Evolutionary conservation across 169 alveolate species (phyloP), one percentile per base, ranked within the genome.

Genomic region (Plasmodium relictum): DNA sequence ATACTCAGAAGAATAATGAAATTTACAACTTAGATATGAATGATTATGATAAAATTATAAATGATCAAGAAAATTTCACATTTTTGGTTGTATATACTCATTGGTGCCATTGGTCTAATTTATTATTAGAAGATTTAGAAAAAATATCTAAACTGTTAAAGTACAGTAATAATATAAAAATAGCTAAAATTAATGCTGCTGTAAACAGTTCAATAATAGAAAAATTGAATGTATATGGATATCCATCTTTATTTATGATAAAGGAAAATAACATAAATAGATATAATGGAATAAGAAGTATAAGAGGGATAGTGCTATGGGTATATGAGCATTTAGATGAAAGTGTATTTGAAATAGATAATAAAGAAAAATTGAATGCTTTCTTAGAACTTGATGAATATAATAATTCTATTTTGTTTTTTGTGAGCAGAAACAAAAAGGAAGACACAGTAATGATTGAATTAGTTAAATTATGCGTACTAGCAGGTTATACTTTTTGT

Each of bases 111-210:
- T 45, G 59, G 31, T 86, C 92, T 10, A 44, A 50, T 61, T 66
- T 63, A 66, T 44, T 86, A 9, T 66, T 86, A 48, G 74, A 69
- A 54, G 61, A 86, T 61, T 65, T 86, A 39, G 74, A 71, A 16
- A 86, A 61, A 9, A 70, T 86, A 45, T 70, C 86, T 6, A 61
- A 37, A 7, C 66, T 86, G 4, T 71, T 86, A 86, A 70, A 39
- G 18, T 70, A 86, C 70, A 88, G 58, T 14, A 42, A 18, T 22
- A 41, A 71, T 70, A 37, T 71, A 42, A 69, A 42, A n/a, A 26
- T 86, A 69, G 65, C 76, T 31, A 86, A 86, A 71, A 71, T 86
- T 7, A 86, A 86, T 59, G 92, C 66, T 9, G 76, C 74, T 20
- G 14, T 58, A 14, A 71, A 86, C 39, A 44, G 59, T 45, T 69